phyloP scores from a whole-genome alignment of 768 basidiomycete genomes.

The Amanita thiersii region DNA sequence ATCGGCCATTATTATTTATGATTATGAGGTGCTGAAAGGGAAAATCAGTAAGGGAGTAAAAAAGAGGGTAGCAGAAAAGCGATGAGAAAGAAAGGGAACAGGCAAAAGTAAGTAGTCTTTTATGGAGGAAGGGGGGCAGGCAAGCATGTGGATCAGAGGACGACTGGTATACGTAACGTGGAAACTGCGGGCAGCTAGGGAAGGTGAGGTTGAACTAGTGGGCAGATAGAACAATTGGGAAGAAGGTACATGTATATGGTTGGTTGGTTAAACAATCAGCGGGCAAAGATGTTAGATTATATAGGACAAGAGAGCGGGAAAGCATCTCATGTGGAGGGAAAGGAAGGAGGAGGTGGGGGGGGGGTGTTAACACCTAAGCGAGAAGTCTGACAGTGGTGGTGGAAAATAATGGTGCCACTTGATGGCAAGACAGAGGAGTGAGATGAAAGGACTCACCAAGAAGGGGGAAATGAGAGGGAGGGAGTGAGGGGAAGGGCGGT shows the following conservation, averaged over 20 bases:
- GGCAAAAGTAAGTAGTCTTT: neutral
- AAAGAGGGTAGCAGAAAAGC: slow-evolving; percentile 10
- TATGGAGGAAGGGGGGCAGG: slow-evolving; percentile 15
- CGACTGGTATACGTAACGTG: slow-evolving; percentile 28
- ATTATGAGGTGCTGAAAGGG: slow-evolving; percentile 12
- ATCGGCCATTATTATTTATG: slow-evolving; percentile 57
- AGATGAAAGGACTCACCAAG: slow-evolving; percentile 10
- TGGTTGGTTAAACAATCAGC: neutral
- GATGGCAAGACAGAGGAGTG: slow-evolving; percentile 8
- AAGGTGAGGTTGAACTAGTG: neutral
- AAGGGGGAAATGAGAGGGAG: slow-evolving; percentile 15
- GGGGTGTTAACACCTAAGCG: neutral
- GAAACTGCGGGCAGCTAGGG: slow-evolving; percentile 23
- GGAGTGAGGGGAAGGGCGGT: slow-evolving; percentile 19
- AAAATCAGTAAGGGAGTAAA: slow-evolving; percentile 14
- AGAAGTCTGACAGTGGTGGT: neutral
- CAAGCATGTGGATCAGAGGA: slow-evolving; percentile 32
- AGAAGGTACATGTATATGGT: neutral
- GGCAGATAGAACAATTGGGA: neutral
- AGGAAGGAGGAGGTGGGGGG: neutral
- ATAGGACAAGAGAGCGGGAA: neutral
- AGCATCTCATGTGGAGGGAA: neutral
- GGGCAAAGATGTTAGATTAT: neutral
- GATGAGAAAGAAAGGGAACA: slow-evolving; percentile 12
- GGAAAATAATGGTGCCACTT: slow-evolving; percentile 16